A percentile compares a stretch with the other conserved stretches of the same genome.
These are phyloP conservation scores for Cunninghamia lanceolata DNA, from an alignment of 75 land plant genomes.

Conservation along the genomic window DNA sequence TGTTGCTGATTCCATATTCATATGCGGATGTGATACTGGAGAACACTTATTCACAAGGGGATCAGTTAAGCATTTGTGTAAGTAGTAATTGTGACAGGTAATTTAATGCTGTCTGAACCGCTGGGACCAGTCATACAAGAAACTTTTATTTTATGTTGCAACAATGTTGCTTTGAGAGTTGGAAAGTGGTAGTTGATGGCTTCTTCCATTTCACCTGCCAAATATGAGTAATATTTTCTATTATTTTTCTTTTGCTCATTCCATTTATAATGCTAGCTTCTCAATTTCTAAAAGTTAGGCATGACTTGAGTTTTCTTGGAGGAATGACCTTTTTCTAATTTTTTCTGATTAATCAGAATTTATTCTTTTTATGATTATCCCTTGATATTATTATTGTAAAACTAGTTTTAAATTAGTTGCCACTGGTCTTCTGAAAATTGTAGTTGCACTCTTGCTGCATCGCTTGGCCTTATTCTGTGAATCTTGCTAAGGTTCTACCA, in stretches of 20 bases:
- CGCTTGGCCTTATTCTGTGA: not conserved
- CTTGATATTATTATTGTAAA: not conserved
- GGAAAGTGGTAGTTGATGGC: not conserved
- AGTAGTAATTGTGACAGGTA: conserved; percentile 2
- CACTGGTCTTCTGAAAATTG: not conserved
- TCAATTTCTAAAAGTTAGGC: not conserved
- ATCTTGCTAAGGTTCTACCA: not conserved
- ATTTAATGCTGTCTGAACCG: not conserved
- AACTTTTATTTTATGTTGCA: not conserved
- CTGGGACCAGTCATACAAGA: not conserved
- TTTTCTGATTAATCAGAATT: not conserved
- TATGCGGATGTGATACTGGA: not conserved
- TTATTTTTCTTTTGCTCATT: not conserved
- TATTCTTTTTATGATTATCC: not conserved
- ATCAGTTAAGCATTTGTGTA: conserved; percentile 4
- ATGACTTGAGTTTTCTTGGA: not conserved
- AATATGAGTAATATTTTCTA: not conserved
- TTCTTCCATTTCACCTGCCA: not conserved
- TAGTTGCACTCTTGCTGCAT: not conserved
- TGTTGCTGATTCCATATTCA: not conserved
- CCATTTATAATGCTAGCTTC: not conserved
- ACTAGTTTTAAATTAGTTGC: not conserved
- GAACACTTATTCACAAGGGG: not conserved
- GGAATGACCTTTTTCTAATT: not conserved
- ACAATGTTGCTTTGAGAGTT: not conserved